A percentile compares a stretch with the other conserved stretches of the same genome.
Conservation (phyloP, 352 stramenopile species). For the Discostella stelligera region DNA sequence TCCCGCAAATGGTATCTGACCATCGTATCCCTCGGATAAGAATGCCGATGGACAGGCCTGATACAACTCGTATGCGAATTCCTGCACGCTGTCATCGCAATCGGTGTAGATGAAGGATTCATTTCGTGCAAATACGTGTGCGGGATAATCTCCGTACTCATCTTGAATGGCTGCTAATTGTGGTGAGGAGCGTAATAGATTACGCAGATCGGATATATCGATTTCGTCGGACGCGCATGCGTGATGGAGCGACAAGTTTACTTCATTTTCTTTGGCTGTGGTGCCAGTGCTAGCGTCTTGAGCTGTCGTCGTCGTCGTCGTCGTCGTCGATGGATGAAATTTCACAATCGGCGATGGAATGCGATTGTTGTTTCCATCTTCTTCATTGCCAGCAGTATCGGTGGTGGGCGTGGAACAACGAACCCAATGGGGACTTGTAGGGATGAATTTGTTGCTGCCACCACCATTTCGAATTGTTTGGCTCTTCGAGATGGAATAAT, state of each 20-base stretch:
- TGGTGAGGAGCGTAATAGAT: conserved; percentile 18
- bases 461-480: background rate
- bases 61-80: conserved; percentile 35
- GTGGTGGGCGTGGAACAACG: conserved; percentile 2
- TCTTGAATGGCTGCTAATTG: conserved; percentile 23
- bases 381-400: conserved; percentile 9
- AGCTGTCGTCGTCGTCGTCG: background rate
- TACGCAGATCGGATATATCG: conserved; percentile 16
- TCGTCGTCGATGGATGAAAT: background rate
- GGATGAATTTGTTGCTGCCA: conserved; percentile 1
- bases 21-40: conserved; percentile 23
- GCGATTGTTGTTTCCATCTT: conserved; percentile 12
- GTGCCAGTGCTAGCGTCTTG: background rate
- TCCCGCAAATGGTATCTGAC: conserved; percentile 34
- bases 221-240: conserved; percentile 29
- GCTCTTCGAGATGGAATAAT: background rate
- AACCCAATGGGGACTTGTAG: background rate
- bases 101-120: conserved; percentile 31
- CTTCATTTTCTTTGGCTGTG: background rate
- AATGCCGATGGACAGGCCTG: conserved; percentile 26
- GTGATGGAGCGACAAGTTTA: conserved; percentile 23
- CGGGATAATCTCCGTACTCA: conserved; percentile 33
- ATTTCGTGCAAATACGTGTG: conserved; percentile 40
- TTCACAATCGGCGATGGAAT: background rate
- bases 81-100: conserved; percentile 20